phyloP scores from a whole-genome alignment of 2,329 filamentous ascomycete species.

The Coniella vitis region DNA sequence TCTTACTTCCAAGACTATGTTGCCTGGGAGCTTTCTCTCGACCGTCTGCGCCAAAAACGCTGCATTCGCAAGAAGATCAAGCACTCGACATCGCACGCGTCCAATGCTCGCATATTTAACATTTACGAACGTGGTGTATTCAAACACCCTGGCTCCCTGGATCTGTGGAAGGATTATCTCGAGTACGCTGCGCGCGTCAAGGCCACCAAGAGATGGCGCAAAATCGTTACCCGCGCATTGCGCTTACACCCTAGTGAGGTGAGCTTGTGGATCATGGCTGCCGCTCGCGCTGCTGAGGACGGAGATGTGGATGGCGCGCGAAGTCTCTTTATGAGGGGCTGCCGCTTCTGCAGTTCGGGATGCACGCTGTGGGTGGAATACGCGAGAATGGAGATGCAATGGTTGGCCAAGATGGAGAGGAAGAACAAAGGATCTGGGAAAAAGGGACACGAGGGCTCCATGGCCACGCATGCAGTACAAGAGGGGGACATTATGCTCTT shows the following conservation, averaged over 20 bases:
- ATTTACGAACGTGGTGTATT: slow-evolving; percentile 81
- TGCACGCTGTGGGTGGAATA: slow-evolving; percentile 82
- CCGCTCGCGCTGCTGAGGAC: slow-evolving; percentile 67
- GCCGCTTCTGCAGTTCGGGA: slow-evolving; percentile 78
- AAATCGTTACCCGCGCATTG: slow-evolving; percentile 60
- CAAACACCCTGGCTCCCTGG: slow-evolving; percentile 74
- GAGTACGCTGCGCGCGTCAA: slow-evolving; percentile 67
- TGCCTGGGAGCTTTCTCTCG: slow-evolving; percentile 61
- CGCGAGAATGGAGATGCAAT: slow-evolving; percentile 85
- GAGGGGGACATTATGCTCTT: slow-evolving; percentile 39
- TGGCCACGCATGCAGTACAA: slow-evolving; percentile 27
- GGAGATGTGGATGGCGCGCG: slow-evolving; percentile 84
- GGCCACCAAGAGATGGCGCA: slow-evolving; percentile 59
- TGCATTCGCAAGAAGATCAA: slow-evolving; percentile 75
- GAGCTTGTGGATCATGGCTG: slow-evolving; percentile 81
- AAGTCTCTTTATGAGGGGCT: slow-evolving; percentile 78
- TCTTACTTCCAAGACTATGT: slow-evolving; percentile 81
- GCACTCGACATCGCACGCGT: slow-evolving; percentile 58
- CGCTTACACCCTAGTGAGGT: slow-evolving; percentile 79
- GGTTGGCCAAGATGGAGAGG: slow-evolving; percentile 73
- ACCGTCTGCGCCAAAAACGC: slow-evolving; percentile 73
- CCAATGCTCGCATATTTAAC: slow-evolving; percentile 78
- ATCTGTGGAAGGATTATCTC: slow-evolving; percentile 86
- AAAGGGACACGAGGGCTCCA: slow-evolving; percentile 28
- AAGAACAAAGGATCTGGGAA: slow-evolving; percentile 59